A percentile compares a stretch with the other conserved stretches of the same genome.
Conservation (phyloP, 139 green algal genomes). For the Medakamo hakoo region DNA sequence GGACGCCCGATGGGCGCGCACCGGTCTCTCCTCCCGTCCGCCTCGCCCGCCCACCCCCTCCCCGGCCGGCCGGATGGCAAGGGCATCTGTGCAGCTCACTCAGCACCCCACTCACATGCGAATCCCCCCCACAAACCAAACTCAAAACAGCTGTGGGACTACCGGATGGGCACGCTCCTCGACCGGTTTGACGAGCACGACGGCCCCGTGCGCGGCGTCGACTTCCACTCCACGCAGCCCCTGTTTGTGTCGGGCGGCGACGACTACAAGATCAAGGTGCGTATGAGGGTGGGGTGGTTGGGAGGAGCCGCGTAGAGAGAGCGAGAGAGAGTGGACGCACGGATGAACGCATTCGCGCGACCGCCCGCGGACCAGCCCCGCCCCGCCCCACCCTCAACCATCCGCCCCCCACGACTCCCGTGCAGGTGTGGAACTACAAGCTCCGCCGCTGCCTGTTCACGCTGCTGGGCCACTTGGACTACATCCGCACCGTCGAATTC, state of each 20-base stretch:
- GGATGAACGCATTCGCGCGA: no score
- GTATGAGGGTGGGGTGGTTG: conserved; percentile 30
- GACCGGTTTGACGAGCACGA: conserved; percentile 99
- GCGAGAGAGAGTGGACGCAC: no score
- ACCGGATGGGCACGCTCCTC: conserved; percentile 98
- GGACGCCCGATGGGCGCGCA: no score
- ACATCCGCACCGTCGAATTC: conserved; percentile 96
- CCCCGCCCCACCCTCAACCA: no score
- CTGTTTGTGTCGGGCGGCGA: conserved; percentile 98
- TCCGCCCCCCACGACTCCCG: no score
- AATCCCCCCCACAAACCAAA: no score
- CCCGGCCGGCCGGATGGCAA: no score
- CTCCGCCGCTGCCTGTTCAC: conserved; percentile 80
- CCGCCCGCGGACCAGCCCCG: no score
- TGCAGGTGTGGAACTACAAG: not conserved
- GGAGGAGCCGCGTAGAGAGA: not conserved
- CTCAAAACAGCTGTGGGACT: conserved; percentile 99
- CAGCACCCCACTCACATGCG: no score
- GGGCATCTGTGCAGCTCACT: no score
- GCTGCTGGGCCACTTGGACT: conserved; percentile 96
- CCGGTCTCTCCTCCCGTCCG: no score
- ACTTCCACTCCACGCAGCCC: conserved; percentile 93
- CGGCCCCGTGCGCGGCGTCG: conserved; percentile 86
- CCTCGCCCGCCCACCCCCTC: no score
- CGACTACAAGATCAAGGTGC: conserved; percentile 98